phyloP scores from a whole-genome alignment of 2,329 filamentous ascomycete species.

The Colletotrichum endophyticum region DNA sequence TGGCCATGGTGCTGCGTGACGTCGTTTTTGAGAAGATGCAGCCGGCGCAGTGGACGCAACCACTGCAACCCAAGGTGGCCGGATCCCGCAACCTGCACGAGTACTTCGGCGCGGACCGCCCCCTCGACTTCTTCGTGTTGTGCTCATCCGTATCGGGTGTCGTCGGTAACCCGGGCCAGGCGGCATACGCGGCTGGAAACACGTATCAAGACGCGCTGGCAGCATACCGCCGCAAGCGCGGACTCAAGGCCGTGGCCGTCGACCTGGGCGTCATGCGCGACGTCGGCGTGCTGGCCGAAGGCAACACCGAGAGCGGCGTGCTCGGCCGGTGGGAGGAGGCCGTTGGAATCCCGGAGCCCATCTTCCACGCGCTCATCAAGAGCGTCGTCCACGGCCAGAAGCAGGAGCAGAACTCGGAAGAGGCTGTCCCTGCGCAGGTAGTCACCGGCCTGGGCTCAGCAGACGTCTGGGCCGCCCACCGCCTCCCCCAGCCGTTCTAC shows the following conservation, averaged over 20 bases:
- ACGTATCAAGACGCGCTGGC: constrained; percentile 44
- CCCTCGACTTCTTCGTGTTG: constrained; percentile 34
- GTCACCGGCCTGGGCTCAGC: constrained; percentile 58
- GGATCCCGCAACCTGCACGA: constrained; percentile 38
- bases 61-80: constrained; percentile 32
- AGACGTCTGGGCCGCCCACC: constrained; percentile 23
- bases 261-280: constrained; percentile 40
- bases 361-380: constrained; percentile 51
- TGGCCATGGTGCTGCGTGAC: constrained; percentile 20
- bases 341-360: constrained; percentile 53
- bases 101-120: constrained; percentile 5
- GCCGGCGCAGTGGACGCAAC: constrained; percentile 25
- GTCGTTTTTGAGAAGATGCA: constrained; percentile 31
- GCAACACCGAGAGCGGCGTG: constrained; percentile 32
- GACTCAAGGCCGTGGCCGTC: constrained; percentile 41
- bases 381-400: constrained; percentile 40
- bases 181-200: constrained; percentile 44
- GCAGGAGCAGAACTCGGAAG: constrained; percentile 31
- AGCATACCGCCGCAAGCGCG: constrained; percentile 35
- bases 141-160: constrained; percentile 32
- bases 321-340: constrained; percentile 25
- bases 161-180: constrained; percentile 37
- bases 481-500: constrained; percentile 54
- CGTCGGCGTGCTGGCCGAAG: constrained; percentile 38
- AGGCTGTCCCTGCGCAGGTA: constrained; percentile 47